Evolutionary conservation across 805 yeast genomes (phyloP).

Genomic region (Sporopachydermia quercuum): DNA sequence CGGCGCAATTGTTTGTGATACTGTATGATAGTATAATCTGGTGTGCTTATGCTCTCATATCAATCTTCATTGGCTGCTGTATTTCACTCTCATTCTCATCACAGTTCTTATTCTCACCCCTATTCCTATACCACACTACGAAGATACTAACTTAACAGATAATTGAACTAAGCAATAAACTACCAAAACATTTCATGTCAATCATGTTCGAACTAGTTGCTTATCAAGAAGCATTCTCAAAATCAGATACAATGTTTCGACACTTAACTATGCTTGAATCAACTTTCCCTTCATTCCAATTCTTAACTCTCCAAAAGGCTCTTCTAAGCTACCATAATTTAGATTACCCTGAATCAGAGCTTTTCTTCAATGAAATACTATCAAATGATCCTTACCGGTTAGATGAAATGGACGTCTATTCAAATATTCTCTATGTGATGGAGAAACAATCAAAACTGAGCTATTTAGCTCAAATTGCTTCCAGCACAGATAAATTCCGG

Average conservation of each 20-base stretch:
- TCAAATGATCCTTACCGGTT: conserved; percentile 67
- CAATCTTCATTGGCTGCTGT: too few species aligned
- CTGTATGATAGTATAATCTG: too few species aligned
- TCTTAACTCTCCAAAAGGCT: conserved; percentile 70
- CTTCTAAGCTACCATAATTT: conserved; percentile 69
- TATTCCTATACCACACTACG: too few species aligned
- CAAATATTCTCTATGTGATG: conserved; percentile 91
- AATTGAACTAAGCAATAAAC: background rate
- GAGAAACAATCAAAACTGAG: conserved; percentile 77
- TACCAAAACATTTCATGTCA: conserved; percentile 20
- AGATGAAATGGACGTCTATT: conserved; percentile 84
- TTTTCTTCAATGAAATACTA: conserved; percentile 61
- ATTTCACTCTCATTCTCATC: too few species aligned
- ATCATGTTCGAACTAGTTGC: conserved; percentile 50
- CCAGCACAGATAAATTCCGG: conserved; percentile 69
- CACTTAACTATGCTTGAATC: conserved; percentile 33
- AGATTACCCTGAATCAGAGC: conserved; percentile 71
- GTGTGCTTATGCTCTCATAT: too few species aligned
- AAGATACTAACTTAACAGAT: background rate
- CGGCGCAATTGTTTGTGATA: too few species aligned
- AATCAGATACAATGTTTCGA: conserved; percentile 21
- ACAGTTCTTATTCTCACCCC: too few species aligned
- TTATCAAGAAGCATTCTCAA: conserved; percentile 34
- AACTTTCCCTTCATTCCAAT: conserved; percentile 59
- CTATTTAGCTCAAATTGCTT: conserved; percentile 72